These are phyloP conservation scores for Candida corydali DNA, from an alignment of 805 yeast species.

Conservation along the genomic window DNA sequence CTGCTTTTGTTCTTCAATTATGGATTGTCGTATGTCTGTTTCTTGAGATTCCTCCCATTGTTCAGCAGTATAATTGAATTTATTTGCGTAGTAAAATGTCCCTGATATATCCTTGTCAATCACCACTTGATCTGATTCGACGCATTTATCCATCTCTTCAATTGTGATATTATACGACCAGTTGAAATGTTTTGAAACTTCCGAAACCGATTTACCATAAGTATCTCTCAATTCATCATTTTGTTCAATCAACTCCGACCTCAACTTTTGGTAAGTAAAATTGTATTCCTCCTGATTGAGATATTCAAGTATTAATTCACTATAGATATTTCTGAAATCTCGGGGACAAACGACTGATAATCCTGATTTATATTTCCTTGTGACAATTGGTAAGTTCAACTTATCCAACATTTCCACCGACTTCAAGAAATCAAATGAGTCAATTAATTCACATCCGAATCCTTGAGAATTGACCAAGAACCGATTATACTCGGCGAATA, in stretches of 20 bases:
- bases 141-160: conserved; percentile 60
- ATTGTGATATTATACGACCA: conserved; percentile 66
- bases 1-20: conserved; percentile 15
- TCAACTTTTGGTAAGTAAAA: conserved; percentile 21
- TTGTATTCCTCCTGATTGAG: conserved; percentile 19
- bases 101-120: conserved; percentile 71
- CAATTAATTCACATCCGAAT: conserved; percentile 58
- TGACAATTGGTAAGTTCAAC: conserved; percentile 53
- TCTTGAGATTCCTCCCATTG: conserved; percentile 12
- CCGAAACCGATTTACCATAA: conserved; percentile 34
- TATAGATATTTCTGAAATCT: conserved; percentile 22
- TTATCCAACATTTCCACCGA: conserved; percentile 56
- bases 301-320: conserved; percentile 21
- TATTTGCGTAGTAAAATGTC: conserved; percentile 56
- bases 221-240: conserved; percentile 16
- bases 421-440: conserved; percentile 62
- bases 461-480: conserved; percentile 33
- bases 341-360: conserved; percentile 28
- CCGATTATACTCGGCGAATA: conserved; percentile 40
- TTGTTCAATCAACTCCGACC: conserved; percentile 10
- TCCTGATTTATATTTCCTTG: conserved; percentile 32
- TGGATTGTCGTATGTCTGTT: conserved; percentile 11
- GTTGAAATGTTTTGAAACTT: conserved; percentile 45
- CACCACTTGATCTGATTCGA: conserved; percentile 53
- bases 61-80: conserved; percentile 12